These are phyloP conservation scores for Scutellaria baicalensis DNA, from an alignment of 257 asterid species.

Conservation along the genomic window DNA sequence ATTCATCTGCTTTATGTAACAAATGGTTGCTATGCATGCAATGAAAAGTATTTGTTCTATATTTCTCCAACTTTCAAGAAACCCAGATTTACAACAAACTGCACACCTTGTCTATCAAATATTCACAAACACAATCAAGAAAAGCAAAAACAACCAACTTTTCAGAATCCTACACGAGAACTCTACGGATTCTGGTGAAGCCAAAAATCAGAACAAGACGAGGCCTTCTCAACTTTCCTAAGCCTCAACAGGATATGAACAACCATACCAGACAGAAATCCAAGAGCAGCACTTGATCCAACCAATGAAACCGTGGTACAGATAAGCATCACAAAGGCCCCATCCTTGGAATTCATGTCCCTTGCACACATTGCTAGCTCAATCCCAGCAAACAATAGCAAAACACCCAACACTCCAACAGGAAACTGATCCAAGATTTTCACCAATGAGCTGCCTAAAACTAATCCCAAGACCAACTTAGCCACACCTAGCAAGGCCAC, in stretches of 20 bases:
- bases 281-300: conserved; percentile 70
- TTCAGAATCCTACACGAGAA: too few species aligned
- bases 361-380: conserved; percentile 58
- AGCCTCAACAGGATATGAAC: conserved; percentile 46
- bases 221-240: conserved; percentile 28
- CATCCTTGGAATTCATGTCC: conserved; percentile 59
- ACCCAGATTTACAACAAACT: not conserved
- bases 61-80: not conserved
- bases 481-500: conserved; percentile 72
- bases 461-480: conserved; percentile 50
- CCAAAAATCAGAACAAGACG: conserved; percentile 26
- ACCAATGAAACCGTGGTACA: conserved; percentile 67
- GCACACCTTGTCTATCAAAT: not conserved
- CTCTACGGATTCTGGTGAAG: conserved; percentile 10
- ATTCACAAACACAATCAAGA: not conserved
- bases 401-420: conserved; percentile 61
- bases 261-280: conserved; percentile 64
- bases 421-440: conserved; percentile 53
- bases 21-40: not conserved
- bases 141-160: not conserved
- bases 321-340: conserved; percentile 52
- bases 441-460: conserved; percentile 61
- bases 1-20: not conserved
- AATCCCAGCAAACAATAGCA: conserved; percentile 68
- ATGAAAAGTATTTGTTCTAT: not conserved